Base-by-base conservation (phyloP, 2,329 filamentous ascomycete species). In the Botrytis medusae region DNA sequence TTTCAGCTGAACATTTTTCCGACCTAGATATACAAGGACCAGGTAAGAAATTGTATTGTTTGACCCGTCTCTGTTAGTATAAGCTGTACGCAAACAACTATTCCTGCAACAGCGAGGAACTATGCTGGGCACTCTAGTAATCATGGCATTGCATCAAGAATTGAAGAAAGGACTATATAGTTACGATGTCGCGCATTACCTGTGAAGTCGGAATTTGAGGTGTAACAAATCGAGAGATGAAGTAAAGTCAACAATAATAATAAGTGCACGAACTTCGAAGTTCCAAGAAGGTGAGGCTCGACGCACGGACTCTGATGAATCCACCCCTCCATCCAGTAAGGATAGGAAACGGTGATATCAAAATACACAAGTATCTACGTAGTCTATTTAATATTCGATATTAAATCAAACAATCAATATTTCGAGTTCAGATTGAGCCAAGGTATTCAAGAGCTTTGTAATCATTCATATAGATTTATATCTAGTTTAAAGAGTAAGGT, bases 391-490 rank as follows among this genome's bases (percentile, higher is more conserved):
- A 51, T 51, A 51, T 1, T 51, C 0, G 0, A n/a, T 51, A 51
- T n/a, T 12, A 51, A 51, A 51, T 14, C 12, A 5, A 14, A n/a
- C 0, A 51, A 51, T 51, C 1, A 14, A 7, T 14, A 0, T 7
- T 14, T 0, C 20, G 10, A 2, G 25, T n/a, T n/a, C 12, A 51
- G n/a, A 6, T 14, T 0, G 6, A 51, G 2, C 0, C 5, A 6
- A 51, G 4, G 1, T n/a, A n/a, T n/a, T 51, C 10, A 7, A 51
- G 2, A 14, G 48, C 25, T n/a, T 10, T 14, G 10, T 22, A n/a
- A 10, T 9, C 25, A 12, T 25, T 12, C 46, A 48, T 20, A 25
- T 1, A 4, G 20, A 25, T 48, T 20, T 25, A 25, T 48, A 10
- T 22, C 20, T 48, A 10, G 46, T 12, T 25, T 10, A 0, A 10